Conservation (phyloP, 768 basidiomycete species). For the Leccinellum luteum region DNA sequence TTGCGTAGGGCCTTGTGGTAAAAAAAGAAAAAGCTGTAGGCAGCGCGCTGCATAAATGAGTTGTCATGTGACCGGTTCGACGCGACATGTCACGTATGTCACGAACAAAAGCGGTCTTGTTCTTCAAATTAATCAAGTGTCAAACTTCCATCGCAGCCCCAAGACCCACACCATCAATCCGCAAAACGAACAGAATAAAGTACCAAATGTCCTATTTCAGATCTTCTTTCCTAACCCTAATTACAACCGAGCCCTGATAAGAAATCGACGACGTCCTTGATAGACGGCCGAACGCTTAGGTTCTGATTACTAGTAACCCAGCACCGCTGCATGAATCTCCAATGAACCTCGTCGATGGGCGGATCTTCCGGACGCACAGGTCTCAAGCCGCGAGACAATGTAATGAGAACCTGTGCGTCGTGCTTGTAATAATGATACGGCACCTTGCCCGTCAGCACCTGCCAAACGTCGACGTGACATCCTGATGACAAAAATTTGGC, state of each 20-base stretch:
- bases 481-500: not conserved
- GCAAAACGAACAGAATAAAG: conserved; percentile 13
- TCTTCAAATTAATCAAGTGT: too few relatives aligned
- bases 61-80: not conserved
- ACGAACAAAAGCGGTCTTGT: not conserved
- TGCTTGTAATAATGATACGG: conserved; percentile 24
- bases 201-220: not conserved
- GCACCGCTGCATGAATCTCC: conserved; percentile 23
- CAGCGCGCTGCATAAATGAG: not conserved
- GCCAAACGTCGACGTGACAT: not conserved
- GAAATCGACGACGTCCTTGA: conserved; percentile 21
- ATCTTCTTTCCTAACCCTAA: not conserved
- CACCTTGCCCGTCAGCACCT: conserved; percentile 29
- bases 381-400: conserved; percentile 13
- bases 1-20: too few relatives aligned
- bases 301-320: conserved; percentile 24
- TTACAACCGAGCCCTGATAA: not conserved
- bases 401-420: conserved; percentile 24
- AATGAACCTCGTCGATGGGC: conserved; percentile 2
- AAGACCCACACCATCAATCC: not conserved
- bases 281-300: conserved; percentile 6
- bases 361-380: conserved; percentile 7
- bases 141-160: too few relatives aligned
- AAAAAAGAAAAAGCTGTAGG: conserved; percentile 19
- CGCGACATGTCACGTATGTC: not conserved